These are phyloP conservation scores for Suillus tomentosus DNA, from an alignment of 768 basidiomycete species.

Conservation along the genomic window DNA sequence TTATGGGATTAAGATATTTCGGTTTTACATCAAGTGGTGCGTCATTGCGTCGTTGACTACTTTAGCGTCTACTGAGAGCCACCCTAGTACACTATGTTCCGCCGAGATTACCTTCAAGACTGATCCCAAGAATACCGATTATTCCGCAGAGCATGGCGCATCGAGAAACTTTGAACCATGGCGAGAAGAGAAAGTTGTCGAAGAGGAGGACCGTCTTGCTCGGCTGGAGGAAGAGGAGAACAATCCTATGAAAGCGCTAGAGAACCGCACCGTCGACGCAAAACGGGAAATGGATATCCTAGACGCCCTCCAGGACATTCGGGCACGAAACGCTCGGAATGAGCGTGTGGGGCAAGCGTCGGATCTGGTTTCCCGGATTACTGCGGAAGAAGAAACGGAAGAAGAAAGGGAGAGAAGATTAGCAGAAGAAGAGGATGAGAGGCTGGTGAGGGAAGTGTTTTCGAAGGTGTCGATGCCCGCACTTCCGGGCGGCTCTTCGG, in stretches of 20 bases:
- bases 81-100: slow-evolving; percentile 84
- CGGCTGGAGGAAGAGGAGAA: slow-evolving; percentile 91
- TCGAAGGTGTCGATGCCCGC: slow-evolving; percentile 60
- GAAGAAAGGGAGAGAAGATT: slow-evolving; percentile 70
- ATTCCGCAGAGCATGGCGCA: slow-evolving; percentile 92
- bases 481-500: slow-evolving; percentile 21
- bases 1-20: slow-evolving; percentile 95
- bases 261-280: slow-evolving; percentile 89
- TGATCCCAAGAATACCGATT: slow-evolving; percentile 97
- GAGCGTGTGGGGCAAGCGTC: slow-evolving; percentile 80
- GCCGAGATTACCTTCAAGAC: slow-evolving; percentile 99
- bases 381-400: slow-evolving; percentile 67
- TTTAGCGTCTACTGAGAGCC: slow-evolving; percentile 10
- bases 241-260: slow-evolving; percentile 96
- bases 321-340: slow-evolving; percentile 83
- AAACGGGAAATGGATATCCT: slow-evolving; percentile 98
- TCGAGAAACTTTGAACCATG: slow-evolving; percentile 98
- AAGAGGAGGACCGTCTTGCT: slow-evolving; percentile 83
- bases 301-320: slow-evolving; percentile 92
- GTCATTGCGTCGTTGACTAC: slow-evolving; percentile 38
- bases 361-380: slow-evolving; percentile 65
- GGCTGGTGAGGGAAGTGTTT: slow-evolving; percentile 84
- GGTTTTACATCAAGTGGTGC: slow-evolving; percentile 91
- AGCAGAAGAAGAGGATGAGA: slow-evolving; percentile 92
- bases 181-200: slow-evolving; percentile 77